These are phyloP conservation scores for Fusarium kyushuense DNA, from an alignment of 2,329 filamentous ascomycete genomes.

Conservation along the genomic window DNA sequence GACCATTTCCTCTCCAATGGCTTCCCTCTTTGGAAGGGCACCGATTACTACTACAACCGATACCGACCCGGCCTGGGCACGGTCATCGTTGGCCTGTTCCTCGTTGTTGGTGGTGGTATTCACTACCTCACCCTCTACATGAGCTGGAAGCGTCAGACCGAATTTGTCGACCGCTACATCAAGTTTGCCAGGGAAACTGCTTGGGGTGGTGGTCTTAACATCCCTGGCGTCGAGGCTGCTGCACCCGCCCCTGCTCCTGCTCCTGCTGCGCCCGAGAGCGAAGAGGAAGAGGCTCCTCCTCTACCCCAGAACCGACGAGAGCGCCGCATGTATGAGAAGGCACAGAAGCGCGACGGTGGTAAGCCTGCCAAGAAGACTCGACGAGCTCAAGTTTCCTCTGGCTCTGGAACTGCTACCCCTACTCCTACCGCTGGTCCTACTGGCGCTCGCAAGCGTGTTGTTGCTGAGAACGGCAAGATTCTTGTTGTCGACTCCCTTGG, in stretches of 20 bases:
- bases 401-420: slow-evolving; percentile 61
- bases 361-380: slow-evolving; percentile 62
- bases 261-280: slow-evolving; percentile 59
- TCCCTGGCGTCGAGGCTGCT: slow-evolving; percentile 73
- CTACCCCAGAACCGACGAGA: slow-evolving; percentile 82
- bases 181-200: slow-evolving; percentile 87
- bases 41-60: slow-evolving; percentile 96
- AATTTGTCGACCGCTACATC: slow-evolving; percentile 94
- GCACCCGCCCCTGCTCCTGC: slow-evolving; percentile 55
- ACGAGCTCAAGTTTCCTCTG: slow-evolving; percentile 52
- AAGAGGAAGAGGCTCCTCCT: slow-evolving; percentile 62
- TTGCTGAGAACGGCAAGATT: slow-evolving; percentile 95
- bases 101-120: slow-evolving; percentile 83
- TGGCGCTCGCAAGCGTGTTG: slow-evolving; percentile 86
- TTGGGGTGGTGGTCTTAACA: slow-evolving; percentile 84
- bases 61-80: slow-evolving; percentile 91
- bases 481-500: slow-evolving; percentile 92
- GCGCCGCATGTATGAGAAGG: slow-evolving; percentile 88
- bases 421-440: slow-evolving; percentile 65
- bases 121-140: slow-evolving; percentile 90
- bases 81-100: slow-evolving; percentile 83
- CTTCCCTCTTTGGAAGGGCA: slow-evolving; percentile 96
- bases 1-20: slow-evolving; percentile 94
- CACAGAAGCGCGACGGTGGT: slow-evolving; percentile 76
- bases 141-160: slow-evolving; percentile 88